A percentile compares a stretch with the other conserved stretches of the same genome.
phyloP scores from a whole-genome alignment of 139 green algal species.

The Mychonastes homosphaera region DNA sequence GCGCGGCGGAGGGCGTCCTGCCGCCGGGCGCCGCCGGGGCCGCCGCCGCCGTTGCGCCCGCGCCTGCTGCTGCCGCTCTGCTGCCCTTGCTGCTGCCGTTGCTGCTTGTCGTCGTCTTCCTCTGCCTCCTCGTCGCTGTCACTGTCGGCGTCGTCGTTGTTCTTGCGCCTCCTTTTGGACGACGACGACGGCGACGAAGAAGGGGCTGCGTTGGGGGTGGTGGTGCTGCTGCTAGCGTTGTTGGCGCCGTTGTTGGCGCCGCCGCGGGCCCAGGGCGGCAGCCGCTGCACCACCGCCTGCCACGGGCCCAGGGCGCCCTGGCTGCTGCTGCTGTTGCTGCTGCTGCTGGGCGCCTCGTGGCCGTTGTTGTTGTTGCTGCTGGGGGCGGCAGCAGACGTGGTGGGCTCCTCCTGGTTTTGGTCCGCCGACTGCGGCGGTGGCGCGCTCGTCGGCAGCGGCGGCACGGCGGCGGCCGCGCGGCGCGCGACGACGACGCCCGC shows the following conservation, averaged over 20 bases:
- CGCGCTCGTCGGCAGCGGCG: too few relatives aligned
- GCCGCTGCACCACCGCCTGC: not conserved
- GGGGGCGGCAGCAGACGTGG: not conserved
- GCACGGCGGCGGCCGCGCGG: too few relatives aligned
- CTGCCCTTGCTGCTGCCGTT: not conserved
- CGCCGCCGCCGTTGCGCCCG: not conserved
- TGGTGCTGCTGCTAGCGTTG: too few relatives aligned
- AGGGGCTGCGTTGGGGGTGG: too few relatives aligned
- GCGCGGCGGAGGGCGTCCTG: not conserved
- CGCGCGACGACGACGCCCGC: too few relatives aligned
- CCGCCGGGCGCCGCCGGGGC: not conserved
- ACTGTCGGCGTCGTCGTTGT: too few relatives aligned
- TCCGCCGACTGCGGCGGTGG: not conserved
- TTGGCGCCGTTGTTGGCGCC: too few relatives aligned
- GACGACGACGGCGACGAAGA: too few relatives aligned
- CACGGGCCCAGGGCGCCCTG: not conserved
- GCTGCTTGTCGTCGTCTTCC: not conserved
- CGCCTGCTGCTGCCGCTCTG: not conserved
- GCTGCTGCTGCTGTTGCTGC: conserved; percentile 1
- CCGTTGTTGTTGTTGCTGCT: conserved; percentile 5
- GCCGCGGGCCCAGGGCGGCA: not conserved
- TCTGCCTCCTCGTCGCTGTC: not conserved
- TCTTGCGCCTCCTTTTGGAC: too few relatives aligned
- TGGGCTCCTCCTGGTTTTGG: not conserved
- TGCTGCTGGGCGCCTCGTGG: conserved; percentile 3